Conservation (phyloP, 768 basidiomycete species). For the Lactarius vividus region DNA sequence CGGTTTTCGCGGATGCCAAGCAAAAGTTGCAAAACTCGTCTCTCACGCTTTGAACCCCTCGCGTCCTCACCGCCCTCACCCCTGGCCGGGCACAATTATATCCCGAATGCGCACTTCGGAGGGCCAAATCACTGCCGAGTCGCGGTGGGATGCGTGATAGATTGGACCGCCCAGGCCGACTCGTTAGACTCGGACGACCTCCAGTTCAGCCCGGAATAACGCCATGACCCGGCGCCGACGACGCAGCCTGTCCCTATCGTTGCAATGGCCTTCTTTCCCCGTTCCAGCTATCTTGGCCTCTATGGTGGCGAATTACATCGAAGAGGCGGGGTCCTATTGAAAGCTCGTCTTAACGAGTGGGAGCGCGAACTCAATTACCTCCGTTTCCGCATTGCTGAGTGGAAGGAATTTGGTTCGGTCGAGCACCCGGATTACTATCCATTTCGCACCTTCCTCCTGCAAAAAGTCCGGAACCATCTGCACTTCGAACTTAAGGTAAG, state of each 20-base stretch:
- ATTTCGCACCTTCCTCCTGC: constrained; percentile 23
- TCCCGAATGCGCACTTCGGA: too few species aligned
- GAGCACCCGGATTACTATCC: constrained; percentile 24
- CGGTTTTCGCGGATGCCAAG: background rate
- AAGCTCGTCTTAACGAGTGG: constrained; percentile 26
- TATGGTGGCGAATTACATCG: constrained; percentile 26
- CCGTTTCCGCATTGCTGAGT: constrained; percentile 27
- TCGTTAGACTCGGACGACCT: background rate
- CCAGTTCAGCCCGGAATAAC: constrained; percentile 16
- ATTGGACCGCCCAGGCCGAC: background rate
- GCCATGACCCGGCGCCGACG: background rate
- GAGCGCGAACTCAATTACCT: constrained; percentile 28
- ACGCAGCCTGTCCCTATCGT: background rate
- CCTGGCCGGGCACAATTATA: too few species aligned
- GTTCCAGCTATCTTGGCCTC: constrained; percentile 6
- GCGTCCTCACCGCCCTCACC: too few species aligned
- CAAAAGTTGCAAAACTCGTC: background rate
- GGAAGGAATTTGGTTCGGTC: constrained; percentile 22
- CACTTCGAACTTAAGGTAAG: constrained; percentile 26
- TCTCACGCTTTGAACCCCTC: background rate
- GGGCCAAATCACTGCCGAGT: too few species aligned
- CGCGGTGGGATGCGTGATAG: background rate
- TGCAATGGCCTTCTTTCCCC: constrained; percentile 19
- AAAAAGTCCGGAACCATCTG: constrained; percentile 22
- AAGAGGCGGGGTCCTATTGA: constrained; percentile 21